Evolutionary conservation across 2,329 filamentous ascomycete genomes (phyloP).

Genomic region (Paecilomyces dactylethromorphus): DNA sequence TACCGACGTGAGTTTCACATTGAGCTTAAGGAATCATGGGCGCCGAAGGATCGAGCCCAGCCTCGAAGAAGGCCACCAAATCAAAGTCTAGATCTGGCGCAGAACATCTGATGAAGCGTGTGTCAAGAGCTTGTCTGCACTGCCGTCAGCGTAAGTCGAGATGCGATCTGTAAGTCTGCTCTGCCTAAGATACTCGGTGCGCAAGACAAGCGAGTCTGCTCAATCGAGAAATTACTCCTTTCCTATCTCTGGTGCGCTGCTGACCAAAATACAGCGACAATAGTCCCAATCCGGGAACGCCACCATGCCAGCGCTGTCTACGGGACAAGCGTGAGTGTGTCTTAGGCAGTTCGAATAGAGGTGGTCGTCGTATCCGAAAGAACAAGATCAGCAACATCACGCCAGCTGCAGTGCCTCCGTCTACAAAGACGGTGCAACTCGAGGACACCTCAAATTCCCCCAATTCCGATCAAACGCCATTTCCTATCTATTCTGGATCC

Average conservation of each 20-base stretch:
- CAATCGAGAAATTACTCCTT: conserved; percentile 8
- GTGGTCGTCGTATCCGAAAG: conserved; percentile 52
- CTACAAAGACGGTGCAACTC: conserved; percentile 19
- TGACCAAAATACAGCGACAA: conserved; percentile 28
- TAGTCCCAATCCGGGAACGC: conserved; percentile 44
- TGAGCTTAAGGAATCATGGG: conserved; percentile 1
- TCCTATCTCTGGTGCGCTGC: conserved; percentile 8
- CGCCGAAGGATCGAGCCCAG: conserved; percentile 1
- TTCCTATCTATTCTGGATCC: conserved; percentile 24
- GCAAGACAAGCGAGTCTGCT: conserved; percentile 1
- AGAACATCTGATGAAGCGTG: conserved; percentile 35
- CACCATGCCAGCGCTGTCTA: conserved; percentile 53
- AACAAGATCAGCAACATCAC: conserved; percentile 37
- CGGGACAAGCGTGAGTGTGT: conserved; percentile 54
- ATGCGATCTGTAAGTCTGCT: conserved; percentile 43
- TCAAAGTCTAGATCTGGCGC: conserved; percentile 18
- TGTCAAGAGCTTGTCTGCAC: conserved; percentile 43
- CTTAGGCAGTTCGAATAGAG: conserved; percentile 53
- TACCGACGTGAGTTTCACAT: neutral
- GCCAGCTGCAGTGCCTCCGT: conserved; percentile 14
- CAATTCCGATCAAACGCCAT: conserved; percentile 18
- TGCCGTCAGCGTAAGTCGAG: conserved; percentile 46
- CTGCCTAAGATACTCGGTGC: neutral
- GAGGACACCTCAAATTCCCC: conserved; percentile 17
- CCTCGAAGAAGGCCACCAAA: conserved; percentile 4